Percentiles rank a stretch among this genome's conserved stretches.
These are phyloP conservation scores for Lachnum nothofagi DNA, from an alignment of 2,329 filamentous ascomycete genomes.

Conservation along the genomic window DNA sequence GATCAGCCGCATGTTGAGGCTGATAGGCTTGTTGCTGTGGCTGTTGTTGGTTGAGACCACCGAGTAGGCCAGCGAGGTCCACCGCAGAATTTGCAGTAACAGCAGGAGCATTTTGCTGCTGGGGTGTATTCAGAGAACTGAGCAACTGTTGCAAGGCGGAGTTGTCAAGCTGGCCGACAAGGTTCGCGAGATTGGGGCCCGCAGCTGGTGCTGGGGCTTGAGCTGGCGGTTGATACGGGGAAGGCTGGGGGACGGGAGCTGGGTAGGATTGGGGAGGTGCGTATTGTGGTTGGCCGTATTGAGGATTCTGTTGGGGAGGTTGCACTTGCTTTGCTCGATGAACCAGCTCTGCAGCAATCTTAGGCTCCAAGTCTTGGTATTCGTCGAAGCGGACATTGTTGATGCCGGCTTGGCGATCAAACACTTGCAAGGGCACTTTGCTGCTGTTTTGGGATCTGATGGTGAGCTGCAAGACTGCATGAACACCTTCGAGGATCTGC, in stretches of 20 bases:
- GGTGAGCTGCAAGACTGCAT: slow-evolving; percentile 75
- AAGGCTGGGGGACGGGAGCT: slow-evolving; percentile 32
- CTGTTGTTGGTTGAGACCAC: slow-evolving; percentile 24
- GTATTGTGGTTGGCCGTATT: slow-evolving; percentile 37
- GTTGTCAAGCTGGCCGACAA: slow-evolving; percentile 65
- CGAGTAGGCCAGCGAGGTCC: slow-evolving; percentile 31
- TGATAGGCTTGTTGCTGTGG: slow-evolving; percentile 34
- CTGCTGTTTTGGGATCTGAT: slow-evolving; percentile 62
- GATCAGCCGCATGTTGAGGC: slow-evolving; percentile 26
- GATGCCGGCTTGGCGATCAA: slow-evolving; percentile 70
- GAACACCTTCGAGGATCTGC: slow-evolving; percentile 83
- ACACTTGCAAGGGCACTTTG: slow-evolving; percentile 77
- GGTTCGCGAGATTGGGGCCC: slow-evolving; percentile 52
- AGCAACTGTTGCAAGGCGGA: slow-evolving; percentile 66
- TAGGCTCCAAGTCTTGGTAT: slow-evolving; percentile 76
- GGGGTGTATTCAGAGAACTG: slow-evolving; percentile 44
- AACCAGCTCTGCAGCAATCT: slow-evolving; percentile 75
- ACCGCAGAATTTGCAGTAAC: slow-evolving; percentile 33
- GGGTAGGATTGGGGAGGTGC: slow-evolving; percentile 33
- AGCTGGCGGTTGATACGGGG: slow-evolving; percentile 33
- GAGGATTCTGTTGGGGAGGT: slow-evolving; percentile 23
- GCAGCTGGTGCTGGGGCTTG: slow-evolving; percentile 28
- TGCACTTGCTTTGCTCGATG: slow-evolving; percentile 58
- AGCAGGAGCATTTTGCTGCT: slow-evolving; percentile 24
- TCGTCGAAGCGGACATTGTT: slow-evolving; percentile 79